These are phyloP conservation scores for Aspergillus tanneri DNA, from an alignment of 2,329 filamentous ascomycete genomes.

Conservation along the genomic window DNA sequence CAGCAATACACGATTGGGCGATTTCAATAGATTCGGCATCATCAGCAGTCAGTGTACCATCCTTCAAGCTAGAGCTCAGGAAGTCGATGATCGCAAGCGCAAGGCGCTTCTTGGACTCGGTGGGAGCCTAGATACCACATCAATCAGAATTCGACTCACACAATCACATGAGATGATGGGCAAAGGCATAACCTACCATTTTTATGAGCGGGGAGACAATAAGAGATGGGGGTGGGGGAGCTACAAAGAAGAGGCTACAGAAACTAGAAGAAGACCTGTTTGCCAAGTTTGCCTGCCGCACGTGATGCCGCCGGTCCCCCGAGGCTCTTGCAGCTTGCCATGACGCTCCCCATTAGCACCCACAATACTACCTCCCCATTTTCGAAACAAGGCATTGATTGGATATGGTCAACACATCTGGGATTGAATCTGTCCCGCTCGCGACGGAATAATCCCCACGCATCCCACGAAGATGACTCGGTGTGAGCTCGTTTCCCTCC, in stretches of 20 bases:
- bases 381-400: slow-evolving; percentile 8
- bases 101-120: slow-evolving; percentile 74
- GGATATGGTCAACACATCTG: slow-evolving; percentile 24
- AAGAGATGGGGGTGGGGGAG: neutral
- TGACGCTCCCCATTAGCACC: slow-evolving; percentile 3
- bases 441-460: slow-evolving; percentile 23
- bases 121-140: slow-evolving; percentile 34
- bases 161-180: neutral
- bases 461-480: slow-evolving; percentile 37
- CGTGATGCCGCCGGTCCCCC: slow-evolving; percentile 17
- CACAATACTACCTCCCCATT: slow-evolving; percentile 1
- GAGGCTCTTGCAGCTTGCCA: slow-evolving; percentile 4
- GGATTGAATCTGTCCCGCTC: slow-evolving; percentile 21
- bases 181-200: slow-evolving; percentile 22
- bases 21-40: slow-evolving; percentile 94
- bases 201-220: neutral
- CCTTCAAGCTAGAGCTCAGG: slow-evolving; percentile 76
- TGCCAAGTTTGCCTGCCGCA: slow-evolving; percentile 18
- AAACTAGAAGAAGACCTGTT: slow-evolving; percentile 16
- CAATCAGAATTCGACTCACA: neutral
- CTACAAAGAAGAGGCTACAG: neutral
- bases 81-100: slow-evolving; percentile 98
- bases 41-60: slow-evolving; percentile 83
- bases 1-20: slow-evolving; percentile 88
- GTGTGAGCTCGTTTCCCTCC: slow-evolving; percentile 33